A percentile compares a stretch with the other conserved stretches of the same genome.
These are phyloP conservation scores for Prunus dulcis DNA, from an alignment of 306 rosid species.

Conservation along the genomic window DNA sequence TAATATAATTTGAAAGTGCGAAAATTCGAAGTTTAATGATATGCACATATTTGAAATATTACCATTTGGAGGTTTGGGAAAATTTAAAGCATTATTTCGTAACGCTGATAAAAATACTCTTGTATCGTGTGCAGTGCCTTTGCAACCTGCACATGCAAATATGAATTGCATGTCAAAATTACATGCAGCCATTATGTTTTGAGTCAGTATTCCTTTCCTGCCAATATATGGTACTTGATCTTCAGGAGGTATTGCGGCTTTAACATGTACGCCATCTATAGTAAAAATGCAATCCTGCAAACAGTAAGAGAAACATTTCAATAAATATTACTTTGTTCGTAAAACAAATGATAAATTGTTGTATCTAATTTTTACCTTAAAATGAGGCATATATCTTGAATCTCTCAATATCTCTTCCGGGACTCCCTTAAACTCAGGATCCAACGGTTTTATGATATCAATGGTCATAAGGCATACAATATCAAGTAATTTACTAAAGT, in stretches of 20 bases:
- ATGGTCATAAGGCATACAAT: neutral
- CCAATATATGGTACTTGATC: neutral
- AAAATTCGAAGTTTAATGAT: neutral
- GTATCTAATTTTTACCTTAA: too few relatives aligned
- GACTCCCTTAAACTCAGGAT: neutral
- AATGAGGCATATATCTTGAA: neutral
- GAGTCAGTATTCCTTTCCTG: neutral
- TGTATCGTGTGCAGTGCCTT: neutral
- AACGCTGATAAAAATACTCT: neutral
- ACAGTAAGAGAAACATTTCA: neutral
- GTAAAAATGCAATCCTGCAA: neutral
- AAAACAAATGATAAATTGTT: too few relatives aligned
- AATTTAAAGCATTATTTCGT: neutral
- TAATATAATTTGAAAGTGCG: neutral
- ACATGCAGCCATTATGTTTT: neutral
- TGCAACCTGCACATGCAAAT: neutral
- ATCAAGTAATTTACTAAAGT: neutral
- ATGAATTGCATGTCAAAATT: neutral
- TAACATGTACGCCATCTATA: neutral
- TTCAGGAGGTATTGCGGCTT: neutral
- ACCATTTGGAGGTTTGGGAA: slow-evolving; percentile 8
- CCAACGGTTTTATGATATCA: neutral
- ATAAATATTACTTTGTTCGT: too few relatives aligned
- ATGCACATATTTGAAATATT: neutral
- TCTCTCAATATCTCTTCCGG: neutral